phyloP scores from a whole-genome alignment of 768 basidiomycete species.

The Leccinum disarticulatum region DNA sequence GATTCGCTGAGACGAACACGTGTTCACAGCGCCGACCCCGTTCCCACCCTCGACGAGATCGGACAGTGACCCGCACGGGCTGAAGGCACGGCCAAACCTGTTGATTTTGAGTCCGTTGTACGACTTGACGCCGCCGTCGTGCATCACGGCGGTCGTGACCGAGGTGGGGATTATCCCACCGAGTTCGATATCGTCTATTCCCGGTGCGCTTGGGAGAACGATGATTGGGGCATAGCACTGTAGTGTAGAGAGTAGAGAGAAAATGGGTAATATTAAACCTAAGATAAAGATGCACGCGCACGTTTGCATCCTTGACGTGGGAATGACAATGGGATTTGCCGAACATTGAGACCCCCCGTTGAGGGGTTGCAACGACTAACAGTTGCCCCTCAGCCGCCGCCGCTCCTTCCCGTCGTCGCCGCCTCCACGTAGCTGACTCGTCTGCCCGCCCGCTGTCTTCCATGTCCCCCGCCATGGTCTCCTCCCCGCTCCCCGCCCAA shows the following conservation, averaged over 20 bases:
- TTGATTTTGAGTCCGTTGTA: slow-evolving; percentile 87
- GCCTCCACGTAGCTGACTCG: slow-evolving; percentile 10
- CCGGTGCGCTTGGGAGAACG: slow-evolving; percentile 53
- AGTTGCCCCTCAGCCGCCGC: slow-evolving; percentile 6
- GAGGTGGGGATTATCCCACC: slow-evolving; percentile 96
- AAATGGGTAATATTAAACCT: not conserved
- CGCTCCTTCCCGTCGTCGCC: slow-evolving; percentile 6
- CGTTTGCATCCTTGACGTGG: slow-evolving; percentile 22
- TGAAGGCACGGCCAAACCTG: slow-evolving; percentile 48
- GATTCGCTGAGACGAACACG: slow-evolving; percentile 3
- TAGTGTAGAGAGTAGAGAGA: not conserved
- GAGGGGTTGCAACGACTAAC: slow-evolving; percentile 6
- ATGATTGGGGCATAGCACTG: slow-evolving; percentile 22
- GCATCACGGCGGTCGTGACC: slow-evolving; percentile 94
- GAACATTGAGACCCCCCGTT: slow-evolving; percentile 3
- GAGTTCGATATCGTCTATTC: slow-evolving; percentile 83
- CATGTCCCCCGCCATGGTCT: slow-evolving; percentile 27
- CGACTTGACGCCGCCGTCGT: slow-evolving; percentile 88
- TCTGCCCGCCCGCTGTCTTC: slow-evolving; percentile 9
- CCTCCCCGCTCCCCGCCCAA: slow-evolving; percentile 8
- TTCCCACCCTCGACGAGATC: slow-evolving; percentile 20
- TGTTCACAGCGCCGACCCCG: slow-evolving; percentile 28
- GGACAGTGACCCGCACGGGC: slow-evolving; percentile 14
- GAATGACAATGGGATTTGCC: slow-evolving; percentile 17
- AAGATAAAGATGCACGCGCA: slow-evolving; percentile 6